Base-by-base conservation (phyloP, 129 eudicot species). In the Flaveria trinervia region DNA sequence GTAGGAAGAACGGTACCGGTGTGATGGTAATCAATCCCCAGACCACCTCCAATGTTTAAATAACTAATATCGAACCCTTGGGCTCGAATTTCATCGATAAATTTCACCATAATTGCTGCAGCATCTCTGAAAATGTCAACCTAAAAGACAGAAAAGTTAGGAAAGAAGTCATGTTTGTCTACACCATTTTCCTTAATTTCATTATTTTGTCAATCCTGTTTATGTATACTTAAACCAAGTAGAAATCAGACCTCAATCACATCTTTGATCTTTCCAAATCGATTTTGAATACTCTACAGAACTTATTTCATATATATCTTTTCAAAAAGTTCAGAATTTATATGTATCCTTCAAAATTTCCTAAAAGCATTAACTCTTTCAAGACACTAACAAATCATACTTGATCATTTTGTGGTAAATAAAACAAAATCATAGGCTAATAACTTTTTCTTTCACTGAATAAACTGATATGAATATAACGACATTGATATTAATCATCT, bases 1-100 rank as follows among this genome's bases (percentile, higher is more conserved):
- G 91, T 77, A 4, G 98, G 97, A 86, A 93, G 92, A 23, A 90
- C 78, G 41, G 98, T 92, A 72, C 98, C 97, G 1, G 89, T 79
- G 68, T 90, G 98, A 84, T 93, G 81, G 76, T 93, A 93, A 77
- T 93, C 98, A 2, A 93, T 93, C 70, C 97, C 97, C 9, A 93
- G 80, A 71, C 98, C 98, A 73, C 97, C 98, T 84, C 98, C 98
- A 56, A 90, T 93, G 82, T 93, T 93, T 70, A 93, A 87, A 86
- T 86, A 87, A 83, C 83, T 84, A 80, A 93, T 90, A 65, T 93
- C 92, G 81, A 93, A 93, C 48, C 97, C 98, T 77, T 93, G 95
- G 28, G 84, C 70, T 55, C 96, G 97, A 69, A 93, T 93, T 82
- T 93, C 83, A 23, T 93, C 98, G 12, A 93, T 88, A 78, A 81